Conservation (phyloP, 1,284 basidiomycete species). For the Golubevia pallescens region DNA sequence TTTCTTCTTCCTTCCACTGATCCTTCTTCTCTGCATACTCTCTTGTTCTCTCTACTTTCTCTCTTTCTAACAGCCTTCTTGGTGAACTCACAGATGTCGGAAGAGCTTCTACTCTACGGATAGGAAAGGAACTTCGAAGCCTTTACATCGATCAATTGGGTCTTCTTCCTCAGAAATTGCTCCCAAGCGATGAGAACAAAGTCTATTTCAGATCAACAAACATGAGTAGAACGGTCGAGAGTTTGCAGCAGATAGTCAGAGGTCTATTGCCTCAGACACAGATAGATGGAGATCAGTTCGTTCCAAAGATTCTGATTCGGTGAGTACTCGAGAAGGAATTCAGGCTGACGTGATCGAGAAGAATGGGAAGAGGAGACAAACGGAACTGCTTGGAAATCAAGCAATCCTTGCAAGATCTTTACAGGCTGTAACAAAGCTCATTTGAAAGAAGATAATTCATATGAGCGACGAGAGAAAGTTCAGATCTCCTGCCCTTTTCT, state of each 20-base stretch:
- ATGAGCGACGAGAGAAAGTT: no score
- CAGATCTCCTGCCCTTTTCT: no score
- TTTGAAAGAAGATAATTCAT: no score
- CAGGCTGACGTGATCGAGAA: no score
- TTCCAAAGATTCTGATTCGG: not conserved
- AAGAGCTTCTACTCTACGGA: conserved; percentile 74
- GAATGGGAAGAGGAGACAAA: no score
- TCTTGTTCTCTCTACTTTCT: no score
- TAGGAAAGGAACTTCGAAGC: conserved; percentile 71
- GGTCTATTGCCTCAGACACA: conserved; percentile 65
- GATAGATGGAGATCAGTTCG: not conserved
- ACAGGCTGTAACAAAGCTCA: no score
- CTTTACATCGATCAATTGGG: conserved; percentile 76
- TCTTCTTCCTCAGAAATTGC: conserved; percentile 33
- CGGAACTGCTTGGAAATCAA: no score
- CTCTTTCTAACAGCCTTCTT: no score
- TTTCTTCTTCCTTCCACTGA: not conserved
- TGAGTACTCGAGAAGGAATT: not conserved
- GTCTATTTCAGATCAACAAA: conserved; percentile 71
- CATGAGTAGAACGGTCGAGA: conserved; percentile 78
- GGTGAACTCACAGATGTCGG: conserved; percentile 82
- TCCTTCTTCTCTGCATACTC: not conserved
- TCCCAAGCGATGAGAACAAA: conserved; percentile 20
- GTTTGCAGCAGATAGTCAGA: conserved; percentile 75
- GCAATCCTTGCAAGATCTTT: no score